Evolutionary conservation across 2,329 filamentous ascomycete species (phyloP).

Genomic region (Paraconiothyrium sp.): DNA sequence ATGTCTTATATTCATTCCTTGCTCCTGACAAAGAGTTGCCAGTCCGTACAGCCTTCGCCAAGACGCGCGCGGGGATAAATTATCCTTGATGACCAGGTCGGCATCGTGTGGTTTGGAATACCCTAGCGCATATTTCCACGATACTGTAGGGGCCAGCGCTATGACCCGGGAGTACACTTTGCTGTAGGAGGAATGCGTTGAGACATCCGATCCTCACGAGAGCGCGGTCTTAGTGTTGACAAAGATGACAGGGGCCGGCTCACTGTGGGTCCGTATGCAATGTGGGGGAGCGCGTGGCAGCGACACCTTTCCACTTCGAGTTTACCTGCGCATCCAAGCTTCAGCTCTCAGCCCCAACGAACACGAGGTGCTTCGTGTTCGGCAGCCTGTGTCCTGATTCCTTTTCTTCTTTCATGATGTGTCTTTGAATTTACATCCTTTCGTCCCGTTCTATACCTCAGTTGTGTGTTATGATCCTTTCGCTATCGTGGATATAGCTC

Average conservation of each 20-base stretch:
- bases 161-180: background rate
- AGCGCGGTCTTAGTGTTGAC: constrained; percentile 2
- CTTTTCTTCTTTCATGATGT: constrained; percentile 25
- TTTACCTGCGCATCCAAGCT: constrained; percentile 17
- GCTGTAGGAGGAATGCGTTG: background rate
- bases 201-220: background rate
- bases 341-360: constrained; percentile 43
- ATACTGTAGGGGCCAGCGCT: background rate
- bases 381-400: constrained; percentile 28
- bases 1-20: too few relatives aligned
- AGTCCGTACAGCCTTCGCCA: background rate
- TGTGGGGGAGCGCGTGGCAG: constrained; percentile 30
- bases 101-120: background rate
- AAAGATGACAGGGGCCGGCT: background rate
- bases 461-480: constrained; percentile 18
- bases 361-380: constrained; percentile 22
- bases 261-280: background rate
- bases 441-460: constrained; percentile 19
- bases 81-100: too few relatives aligned
- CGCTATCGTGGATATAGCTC: background rate
- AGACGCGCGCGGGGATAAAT: background rate
- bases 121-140: background rate
- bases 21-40: too few relatives aligned
- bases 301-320: constrained; percentile 27
- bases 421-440: constrained; percentile 18